Conservation (phyloP, 805 yeast species). For the Scheffersomyces stipitis region DNA sequence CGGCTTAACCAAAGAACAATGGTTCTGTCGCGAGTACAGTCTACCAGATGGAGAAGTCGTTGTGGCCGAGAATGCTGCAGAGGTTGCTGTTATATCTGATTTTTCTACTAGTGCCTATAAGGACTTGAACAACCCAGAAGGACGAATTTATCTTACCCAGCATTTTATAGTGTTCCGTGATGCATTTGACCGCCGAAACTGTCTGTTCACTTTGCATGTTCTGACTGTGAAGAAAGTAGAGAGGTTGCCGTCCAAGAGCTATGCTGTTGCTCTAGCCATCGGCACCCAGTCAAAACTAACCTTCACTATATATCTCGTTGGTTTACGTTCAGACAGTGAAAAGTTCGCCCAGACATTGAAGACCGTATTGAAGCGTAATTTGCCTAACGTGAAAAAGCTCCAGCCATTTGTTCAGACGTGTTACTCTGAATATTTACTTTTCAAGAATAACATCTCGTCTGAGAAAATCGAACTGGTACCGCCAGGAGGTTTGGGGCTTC, state of each 20-base stretch:
- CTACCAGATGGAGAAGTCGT: constrained; percentile 73
- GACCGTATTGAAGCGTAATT: constrained; percentile 58
- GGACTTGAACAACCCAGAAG: constrained; percentile 49
- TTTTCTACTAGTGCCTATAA: constrained; percentile 19
- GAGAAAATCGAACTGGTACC: constrained; percentile 56
- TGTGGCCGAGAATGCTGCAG: constrained; percentile 67
- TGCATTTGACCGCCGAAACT: constrained; percentile 63
- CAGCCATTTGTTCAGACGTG: constrained; percentile 66
- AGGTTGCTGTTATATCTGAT: constrained; percentile 37
- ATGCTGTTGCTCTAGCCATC: constrained; percentile 75
- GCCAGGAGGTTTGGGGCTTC: constrained; percentile 82
- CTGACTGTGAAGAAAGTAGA: constrained; percentile 83
- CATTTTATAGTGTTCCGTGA: constrained; percentile 77
- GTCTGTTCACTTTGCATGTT: constrained; percentile 69
- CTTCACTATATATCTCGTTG: constrained; percentile 71
- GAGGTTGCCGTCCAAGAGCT: constrained; percentile 72
- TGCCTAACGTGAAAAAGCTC: constrained; percentile 59
- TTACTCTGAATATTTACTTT: constrained; percentile 80
- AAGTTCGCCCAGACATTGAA: constrained; percentile 71
- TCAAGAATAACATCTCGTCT: constrained; percentile 50
- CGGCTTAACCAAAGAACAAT: constrained; percentile 65
- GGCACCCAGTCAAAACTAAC: constrained; percentile 64
- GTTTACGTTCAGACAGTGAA: constrained; percentile 76
- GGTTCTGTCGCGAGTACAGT: constrained; percentile 62
- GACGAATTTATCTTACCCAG: constrained; percentile 63